Conservation (phyloP, 1,284 basidiomycete species). For the Apiotrichum gracile region DNA sequence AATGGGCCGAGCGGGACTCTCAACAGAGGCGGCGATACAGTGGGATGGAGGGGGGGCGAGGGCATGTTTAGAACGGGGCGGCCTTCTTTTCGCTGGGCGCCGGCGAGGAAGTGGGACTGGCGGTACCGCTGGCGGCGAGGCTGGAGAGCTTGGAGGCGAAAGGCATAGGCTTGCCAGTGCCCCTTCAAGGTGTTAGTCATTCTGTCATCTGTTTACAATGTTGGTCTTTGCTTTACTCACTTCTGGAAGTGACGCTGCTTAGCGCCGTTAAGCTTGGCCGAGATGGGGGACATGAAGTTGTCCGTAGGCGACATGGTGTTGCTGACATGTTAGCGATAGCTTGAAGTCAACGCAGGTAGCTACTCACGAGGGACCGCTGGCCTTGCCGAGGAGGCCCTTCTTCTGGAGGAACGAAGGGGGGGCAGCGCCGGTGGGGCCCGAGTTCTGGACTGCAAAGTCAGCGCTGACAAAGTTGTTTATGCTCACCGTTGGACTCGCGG, state of each 20-base stretch:
- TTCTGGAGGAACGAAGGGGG: constrained; percentile 40
- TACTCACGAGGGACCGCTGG: constrained; percentile 22
- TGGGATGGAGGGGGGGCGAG: no score
- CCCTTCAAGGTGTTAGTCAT: not conserved
- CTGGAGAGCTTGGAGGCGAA: constrained; percentile 38
- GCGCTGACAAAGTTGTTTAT: not conserved
- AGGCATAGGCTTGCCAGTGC: constrained; percentile 32
- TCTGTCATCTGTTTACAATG: not conserved
- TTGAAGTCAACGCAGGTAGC: not conserved
- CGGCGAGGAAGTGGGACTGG: not conserved
- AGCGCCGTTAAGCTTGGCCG: constrained; percentile 77
- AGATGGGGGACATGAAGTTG: constrained; percentile 80
- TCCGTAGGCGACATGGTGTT: constrained; percentile 82
- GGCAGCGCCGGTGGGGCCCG: not conserved
- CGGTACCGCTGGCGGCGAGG: constrained; percentile 12
- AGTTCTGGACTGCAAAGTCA: not conserved
- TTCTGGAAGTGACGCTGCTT: constrained; percentile 87
- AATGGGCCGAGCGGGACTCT: no score
- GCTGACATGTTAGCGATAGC: constrained; percentile 16
- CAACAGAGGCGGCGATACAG: no score
- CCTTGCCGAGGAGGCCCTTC: constrained; percentile 39
- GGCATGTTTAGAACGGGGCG: not conserved
- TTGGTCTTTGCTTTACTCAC: constrained; percentile 51
- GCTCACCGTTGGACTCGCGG: constrained; percentile 19
- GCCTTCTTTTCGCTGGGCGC: constrained; percentile 13